phyloP scores from a whole-genome alignment of 139 green algal genomes.

The Picochlorum sp. region DNA sequence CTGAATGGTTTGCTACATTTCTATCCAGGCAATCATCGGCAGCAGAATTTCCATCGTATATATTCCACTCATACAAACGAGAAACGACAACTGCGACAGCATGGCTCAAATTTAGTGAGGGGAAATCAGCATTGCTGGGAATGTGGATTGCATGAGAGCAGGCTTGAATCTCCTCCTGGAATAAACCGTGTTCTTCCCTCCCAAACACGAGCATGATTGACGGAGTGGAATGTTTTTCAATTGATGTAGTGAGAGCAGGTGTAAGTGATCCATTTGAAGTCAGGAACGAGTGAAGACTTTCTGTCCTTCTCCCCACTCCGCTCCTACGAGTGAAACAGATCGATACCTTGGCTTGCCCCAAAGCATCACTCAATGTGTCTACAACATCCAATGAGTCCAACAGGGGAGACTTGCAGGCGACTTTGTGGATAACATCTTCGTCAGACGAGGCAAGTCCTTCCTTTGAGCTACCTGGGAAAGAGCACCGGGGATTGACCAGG shows the following conservation, averaged over 20 bases:
- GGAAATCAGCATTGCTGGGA: slow-evolving; percentile 36
- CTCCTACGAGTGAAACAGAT: slow-evolving; percentile 27
- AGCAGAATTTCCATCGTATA: not conserved
- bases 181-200: slow-evolving; percentile 60
- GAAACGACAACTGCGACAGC: slow-evolving; percentile 53
- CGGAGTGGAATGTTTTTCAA: slow-evolving; percentile 15
- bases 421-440: slow-evolving; percentile 1
- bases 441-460: slow-evolving; percentile 3
- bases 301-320: slow-evolving; percentile 7
- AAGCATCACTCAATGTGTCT: slow-evolving; percentile 10
- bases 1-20: slow-evolving; percentile 1
- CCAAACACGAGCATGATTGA: slow-evolving; percentile 58
- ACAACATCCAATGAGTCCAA: slow-evolving; percentile 8
- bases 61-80: slow-evolving; percentile 25
- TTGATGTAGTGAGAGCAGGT: not conserved
- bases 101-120: slow-evolving; percentile 64
- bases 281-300: slow-evolving; percentile 14
- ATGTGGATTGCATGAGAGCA: slow-evolving; percentile 63
- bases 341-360: slow-evolving; percentile 12
- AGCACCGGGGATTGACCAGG: slow-evolving; percentile 22
- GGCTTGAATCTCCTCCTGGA: slow-evolving; percentile 53
- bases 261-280: not conserved
- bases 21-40: not conserved
- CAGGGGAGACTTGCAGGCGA: not conserved
- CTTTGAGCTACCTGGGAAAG: not conserved